These are phyloP conservation scores for Corymbia citriodora DNA, from an alignment of 441 rosid genomes.

Conservation along the genomic window DNA sequence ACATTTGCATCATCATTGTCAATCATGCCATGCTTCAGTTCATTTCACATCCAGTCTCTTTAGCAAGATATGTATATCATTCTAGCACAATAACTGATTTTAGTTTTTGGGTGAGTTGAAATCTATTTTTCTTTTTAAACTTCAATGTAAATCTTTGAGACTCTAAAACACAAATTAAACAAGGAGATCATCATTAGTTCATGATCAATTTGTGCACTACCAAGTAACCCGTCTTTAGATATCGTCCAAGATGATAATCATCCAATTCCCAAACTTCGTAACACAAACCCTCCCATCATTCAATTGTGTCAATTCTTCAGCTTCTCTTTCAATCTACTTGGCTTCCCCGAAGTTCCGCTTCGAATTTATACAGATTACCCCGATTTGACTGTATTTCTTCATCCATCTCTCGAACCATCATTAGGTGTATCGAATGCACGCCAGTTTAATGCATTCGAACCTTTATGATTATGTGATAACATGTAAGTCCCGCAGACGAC, in stretches of 20 bases:
- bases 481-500: accelerated
- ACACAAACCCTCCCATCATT: neutral
- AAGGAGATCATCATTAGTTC: neutral
- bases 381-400: neutral
- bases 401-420: neutral
- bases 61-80: neutral
- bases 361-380: neutral
- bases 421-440: accelerated
- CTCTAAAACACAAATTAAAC: neutral
- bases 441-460: neutral
- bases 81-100: neutral
- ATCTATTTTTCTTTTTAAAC: neutral
- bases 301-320: neutral
- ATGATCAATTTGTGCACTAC: accelerated
- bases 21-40: neutral
- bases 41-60: neutral
- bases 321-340: neutral
- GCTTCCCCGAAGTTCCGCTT: accelerated
- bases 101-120: neutral
- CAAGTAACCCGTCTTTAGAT: neutral
- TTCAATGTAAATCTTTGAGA: neutral
- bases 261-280: accelerated
- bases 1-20: neutral
- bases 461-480: neutral
- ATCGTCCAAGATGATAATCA: neutral